phyloP scores from a whole-genome alignment of 805 yeast genomes.

The Candida montana region DNA sequence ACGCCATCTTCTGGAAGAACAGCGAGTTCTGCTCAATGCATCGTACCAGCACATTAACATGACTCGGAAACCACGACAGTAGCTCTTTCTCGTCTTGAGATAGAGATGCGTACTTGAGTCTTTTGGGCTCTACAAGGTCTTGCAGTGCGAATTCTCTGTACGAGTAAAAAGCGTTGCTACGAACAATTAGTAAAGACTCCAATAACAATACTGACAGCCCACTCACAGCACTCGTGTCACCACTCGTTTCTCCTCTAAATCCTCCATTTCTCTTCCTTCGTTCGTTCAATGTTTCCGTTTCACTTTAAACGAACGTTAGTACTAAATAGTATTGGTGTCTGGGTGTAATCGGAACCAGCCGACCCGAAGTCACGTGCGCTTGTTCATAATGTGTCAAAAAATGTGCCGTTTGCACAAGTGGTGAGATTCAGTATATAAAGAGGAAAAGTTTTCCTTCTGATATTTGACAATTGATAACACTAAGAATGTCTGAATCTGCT shows the following conservation, averaged over 20 bases:
- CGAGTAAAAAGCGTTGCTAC: conserved; percentile 23
- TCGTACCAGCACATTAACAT: conserved; percentile 34
- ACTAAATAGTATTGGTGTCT: too few relatives aligned
- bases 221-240: background rate
- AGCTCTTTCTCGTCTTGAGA: conserved; percentile 35
- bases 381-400: conserved; percentile 8
- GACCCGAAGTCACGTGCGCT: background rate
- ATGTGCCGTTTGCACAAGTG: conserved; percentile 10
- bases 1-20: conserved; percentile 40
- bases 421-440: background rate
- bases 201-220: too few relatives aligned
- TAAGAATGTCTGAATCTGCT: conserved; percentile 4
- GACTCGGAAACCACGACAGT: conserved; percentile 45
- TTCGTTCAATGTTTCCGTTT: too few relatives aligned
- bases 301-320: too few relatives aligned
- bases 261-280: background rate
- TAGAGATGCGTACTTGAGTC: conserved; percentile 31
- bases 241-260: background rate
- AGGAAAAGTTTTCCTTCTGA: background rate
- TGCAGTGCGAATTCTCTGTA: conserved; percentile 32
- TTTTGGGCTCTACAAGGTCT: conserved; percentile 29
- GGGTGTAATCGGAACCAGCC: too few relatives aligned
- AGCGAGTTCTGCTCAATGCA: conserved; percentile 41
- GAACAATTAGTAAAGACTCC: too few relatives aligned
- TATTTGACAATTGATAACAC: background rate